These are phyloP conservation scores for Leptographium radiaticola DNA, from an alignment of 2,329 filamentous ascomycete genomes.

Conservation along the genomic window DNA sequence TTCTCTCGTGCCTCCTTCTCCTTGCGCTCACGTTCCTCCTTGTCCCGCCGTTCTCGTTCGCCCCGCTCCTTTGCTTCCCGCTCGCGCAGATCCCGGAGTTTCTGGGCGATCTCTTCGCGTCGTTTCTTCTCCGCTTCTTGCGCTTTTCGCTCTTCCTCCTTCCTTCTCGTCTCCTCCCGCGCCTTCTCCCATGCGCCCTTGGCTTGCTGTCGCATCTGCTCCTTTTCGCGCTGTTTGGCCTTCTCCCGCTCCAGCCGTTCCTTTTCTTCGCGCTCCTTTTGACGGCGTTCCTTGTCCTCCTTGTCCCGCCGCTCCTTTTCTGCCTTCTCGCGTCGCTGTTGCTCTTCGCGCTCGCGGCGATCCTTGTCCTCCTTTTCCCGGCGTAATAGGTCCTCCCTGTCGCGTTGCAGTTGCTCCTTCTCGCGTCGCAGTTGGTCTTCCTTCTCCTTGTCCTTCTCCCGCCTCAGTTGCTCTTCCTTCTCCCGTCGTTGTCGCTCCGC, in stretches of 20 bases:
- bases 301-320: slow-evolving; percentile 15
- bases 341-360: slow-evolving; percentile 6
- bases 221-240: slow-evolving; percentile 5
- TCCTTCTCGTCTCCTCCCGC: slow-evolving; percentile 49
- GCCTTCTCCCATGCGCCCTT: slow-evolving; percentile 55
- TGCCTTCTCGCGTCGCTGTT: slow-evolving; percentile 41
- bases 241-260: not conserved
- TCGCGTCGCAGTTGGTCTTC: not conserved
- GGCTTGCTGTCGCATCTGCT: slow-evolving; percentile 12
- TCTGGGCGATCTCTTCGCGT: slow-evolving; percentile 41
- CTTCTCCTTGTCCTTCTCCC: not conserved
- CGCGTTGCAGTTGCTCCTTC: not conserved
- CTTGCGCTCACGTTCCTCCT: slow-evolving; percentile 18
- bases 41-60: slow-evolving; percentile 17
- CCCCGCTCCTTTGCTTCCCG: slow-evolving; percentile 21
- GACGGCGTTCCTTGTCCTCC: slow-evolving; percentile 23
- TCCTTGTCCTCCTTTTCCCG: not conserved
- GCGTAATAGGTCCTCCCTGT: not conserved
- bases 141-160: slow-evolving; percentile 50
- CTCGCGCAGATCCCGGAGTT: slow-evolving; percentile 17
- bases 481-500: slow-evolving; percentile 4
- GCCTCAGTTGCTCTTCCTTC: slow-evolving; percentile 5
- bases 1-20: slow-evolving; percentile 19
- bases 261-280: slow-evolving; percentile 34
- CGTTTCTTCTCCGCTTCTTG: slow-evolving; percentile 48